Percentiles rank a stretch among this genome's conserved stretches.
Conservation (phyloP, 352 stramenopile genomes). For the Globisporangium sylvaticum region DNA sequence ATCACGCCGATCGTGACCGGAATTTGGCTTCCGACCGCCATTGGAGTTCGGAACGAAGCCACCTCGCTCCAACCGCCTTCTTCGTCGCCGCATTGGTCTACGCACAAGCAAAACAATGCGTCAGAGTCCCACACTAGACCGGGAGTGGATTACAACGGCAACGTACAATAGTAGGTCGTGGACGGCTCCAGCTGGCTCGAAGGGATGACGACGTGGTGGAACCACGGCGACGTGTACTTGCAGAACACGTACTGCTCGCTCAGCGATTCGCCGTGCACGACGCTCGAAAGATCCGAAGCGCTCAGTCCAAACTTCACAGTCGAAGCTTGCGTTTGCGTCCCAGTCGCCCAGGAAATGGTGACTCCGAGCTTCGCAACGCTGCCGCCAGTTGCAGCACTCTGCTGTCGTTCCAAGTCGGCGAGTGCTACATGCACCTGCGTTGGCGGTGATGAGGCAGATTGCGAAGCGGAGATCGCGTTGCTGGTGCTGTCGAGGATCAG, state of each 20-base stretch:
- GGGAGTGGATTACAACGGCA: too few relatives aligned
- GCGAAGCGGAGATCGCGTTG: neutral
- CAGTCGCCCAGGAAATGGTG: conserved; percentile 57
- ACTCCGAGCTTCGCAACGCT: conserved; percentile 31
- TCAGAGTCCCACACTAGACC: neutral
- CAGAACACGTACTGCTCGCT: conserved; percentile 73
- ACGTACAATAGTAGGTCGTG: conserved; percentile 75
- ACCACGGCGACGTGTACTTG: conserved; percentile 67
- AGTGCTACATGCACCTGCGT: conserved; percentile 11
- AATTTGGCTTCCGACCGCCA: conserved; percentile 37
- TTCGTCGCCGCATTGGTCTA: conserved; percentile 63
- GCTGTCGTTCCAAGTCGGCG: neutral
- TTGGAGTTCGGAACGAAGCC: conserved; percentile 49
- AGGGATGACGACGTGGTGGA: conserved; percentile 70
- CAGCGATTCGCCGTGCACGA: conserved; percentile 23
- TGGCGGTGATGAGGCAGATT: neutral
- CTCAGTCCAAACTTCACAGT: conserved; percentile 44
- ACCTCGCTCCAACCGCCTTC: conserved; percentile 43
- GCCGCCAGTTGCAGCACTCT: neutral
- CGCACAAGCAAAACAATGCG: neutral
- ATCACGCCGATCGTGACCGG: conserved; percentile 83
- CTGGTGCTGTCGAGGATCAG: neutral
- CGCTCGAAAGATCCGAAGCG: conserved; percentile 20
- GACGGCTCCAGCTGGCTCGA: conserved; percentile 38
- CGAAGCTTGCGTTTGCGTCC: conserved; percentile 35